These are phyloP conservation scores for Penicillium sp. DNA, from an alignment of 2,329 filamentous ascomycete species.

Conservation along the genomic window DNA sequence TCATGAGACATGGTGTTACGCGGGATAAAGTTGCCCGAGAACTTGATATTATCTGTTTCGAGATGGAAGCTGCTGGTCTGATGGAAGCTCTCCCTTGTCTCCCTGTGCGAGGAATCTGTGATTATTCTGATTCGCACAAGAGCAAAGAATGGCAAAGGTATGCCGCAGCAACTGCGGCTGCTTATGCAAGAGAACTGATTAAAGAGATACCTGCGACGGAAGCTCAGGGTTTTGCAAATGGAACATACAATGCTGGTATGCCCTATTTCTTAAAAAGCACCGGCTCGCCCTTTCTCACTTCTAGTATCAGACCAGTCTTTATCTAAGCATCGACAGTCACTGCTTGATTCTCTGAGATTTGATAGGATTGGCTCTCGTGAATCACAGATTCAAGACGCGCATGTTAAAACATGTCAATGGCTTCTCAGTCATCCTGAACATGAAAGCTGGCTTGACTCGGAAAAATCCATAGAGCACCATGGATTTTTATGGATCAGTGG, in stretches of 20 bases:
- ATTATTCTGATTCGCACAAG: slow-evolving; percentile 26
- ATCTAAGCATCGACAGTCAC: slow-evolving; percentile 5
- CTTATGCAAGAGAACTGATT: background rate
- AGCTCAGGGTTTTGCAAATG: too few species aligned
- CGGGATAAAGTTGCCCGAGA: slow-evolving; percentile 19
- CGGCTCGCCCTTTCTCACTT: too few species aligned
- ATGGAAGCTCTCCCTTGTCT: slow-evolving; percentile 19
- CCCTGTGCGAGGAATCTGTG: slow-evolving; percentile 22
- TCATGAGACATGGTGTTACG: slow-evolving; percentile 23
- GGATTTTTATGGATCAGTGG: slow-evolving; percentile 47
- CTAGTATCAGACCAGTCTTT: too few species aligned
- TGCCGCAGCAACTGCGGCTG: slow-evolving; percentile 14
- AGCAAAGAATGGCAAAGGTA: slow-evolving; percentile 9
- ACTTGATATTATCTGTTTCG: slow-evolving; percentile 26
- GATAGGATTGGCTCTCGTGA: slow-evolving; percentile 46
- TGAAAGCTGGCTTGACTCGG: slow-evolving; percentile 43
- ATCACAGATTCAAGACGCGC: slow-evolving; percentile 41
- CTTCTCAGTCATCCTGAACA: slow-evolving; percentile 42
- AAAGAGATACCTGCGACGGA: too few species aligned
- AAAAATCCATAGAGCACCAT: slow-evolving; percentile 26
- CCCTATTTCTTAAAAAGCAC: too few species aligned
- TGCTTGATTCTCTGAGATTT: slow-evolving; percentile 40
- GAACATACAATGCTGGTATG: too few species aligned
- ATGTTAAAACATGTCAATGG: slow-evolving; percentile 50
- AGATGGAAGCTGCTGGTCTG: slow-evolving; percentile 25